Evolutionary conservation across 441 rosid species (phyloP).

Genomic region (Corymbia citriodora): DNA sequence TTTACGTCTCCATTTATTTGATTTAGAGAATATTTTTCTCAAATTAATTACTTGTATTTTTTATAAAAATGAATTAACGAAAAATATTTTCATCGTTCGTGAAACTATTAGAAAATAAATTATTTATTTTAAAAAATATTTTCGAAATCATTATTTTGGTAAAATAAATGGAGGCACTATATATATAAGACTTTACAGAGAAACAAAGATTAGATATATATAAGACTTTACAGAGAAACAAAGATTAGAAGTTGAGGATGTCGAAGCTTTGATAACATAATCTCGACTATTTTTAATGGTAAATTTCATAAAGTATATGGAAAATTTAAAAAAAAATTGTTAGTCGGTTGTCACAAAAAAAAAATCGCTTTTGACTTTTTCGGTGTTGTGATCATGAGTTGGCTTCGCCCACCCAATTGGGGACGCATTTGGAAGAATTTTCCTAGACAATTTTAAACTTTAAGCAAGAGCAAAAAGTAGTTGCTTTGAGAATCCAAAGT

Average conservation of each 20-base stretch:
- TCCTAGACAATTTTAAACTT: neutral
- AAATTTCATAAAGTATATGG: neutral
- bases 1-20: neutral
- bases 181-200: neutral
- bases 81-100: neutral
- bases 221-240: neutral
- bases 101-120: neutral
- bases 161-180: neutral
- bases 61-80: neutral
- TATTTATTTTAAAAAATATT: neutral
- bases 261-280: neutral
- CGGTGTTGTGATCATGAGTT: neutral
- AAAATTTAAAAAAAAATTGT: neutral
- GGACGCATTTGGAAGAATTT: neutral
- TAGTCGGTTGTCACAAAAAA: neutral
- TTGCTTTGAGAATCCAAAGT: neutral
- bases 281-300: neutral
- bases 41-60: neutral
- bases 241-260: neutral
- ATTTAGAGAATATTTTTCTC: neutral
- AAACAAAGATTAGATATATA: neutral
- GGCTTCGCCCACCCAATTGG: neutral
- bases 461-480: neutral
- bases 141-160: fast-evolving
- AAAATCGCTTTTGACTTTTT: neutral